These are phyloP conservation scores for Tetradesmus lagerheimii DNA, from an alignment of 139 green algal genomes.

Conservation along the genomic window DNA sequence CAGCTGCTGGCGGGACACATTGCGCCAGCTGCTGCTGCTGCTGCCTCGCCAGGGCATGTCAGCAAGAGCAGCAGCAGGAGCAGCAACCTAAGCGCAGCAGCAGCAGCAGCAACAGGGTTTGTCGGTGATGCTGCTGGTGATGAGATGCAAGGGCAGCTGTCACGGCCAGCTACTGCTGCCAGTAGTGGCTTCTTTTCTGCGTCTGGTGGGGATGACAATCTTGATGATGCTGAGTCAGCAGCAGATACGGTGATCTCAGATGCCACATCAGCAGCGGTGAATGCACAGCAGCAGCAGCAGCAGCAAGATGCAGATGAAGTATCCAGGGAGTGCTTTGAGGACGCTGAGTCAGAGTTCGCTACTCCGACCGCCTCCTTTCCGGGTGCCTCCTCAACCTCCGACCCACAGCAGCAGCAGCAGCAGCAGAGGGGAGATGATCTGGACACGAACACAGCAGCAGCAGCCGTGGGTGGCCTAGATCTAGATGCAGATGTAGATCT, in stretches of 20 bases:
- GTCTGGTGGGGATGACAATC: not conserved
- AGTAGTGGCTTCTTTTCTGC: not conserved
- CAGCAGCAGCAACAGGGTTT: slow-evolving; percentile 24
- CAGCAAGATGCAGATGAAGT: not conserved
- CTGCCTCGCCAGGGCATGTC: not conserved
- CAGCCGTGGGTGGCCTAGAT: not conserved
- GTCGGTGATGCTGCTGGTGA: not conserved
- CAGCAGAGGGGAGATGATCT: slow-evolving; percentile 7
- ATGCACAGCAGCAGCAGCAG: slow-evolving; percentile 6
- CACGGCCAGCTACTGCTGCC: not conserved
- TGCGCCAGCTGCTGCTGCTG: not conserved
- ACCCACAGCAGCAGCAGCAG: not conserved
- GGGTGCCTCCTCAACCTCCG: not conserved
- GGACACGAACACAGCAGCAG: slow-evolving; percentile 1
- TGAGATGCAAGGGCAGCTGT: not conserved
- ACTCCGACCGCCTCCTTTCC: not conserved
- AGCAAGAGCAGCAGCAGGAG: slow-evolving; percentile 16
- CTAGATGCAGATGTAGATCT: not conserved
- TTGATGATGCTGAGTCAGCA: slow-evolving; percentile 6
- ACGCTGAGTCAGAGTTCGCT: not conserved
- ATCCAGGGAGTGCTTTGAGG: not conserved
- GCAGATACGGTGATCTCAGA: not conserved
- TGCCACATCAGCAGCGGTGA: too few relatives aligned
- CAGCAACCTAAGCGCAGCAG: not conserved
- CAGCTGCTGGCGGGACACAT: too few relatives aligned